These are phyloP conservation scores for Apium graveolens DNA, from an alignment of 129 eudicot species.

Conservation along the genomic window DNA sequence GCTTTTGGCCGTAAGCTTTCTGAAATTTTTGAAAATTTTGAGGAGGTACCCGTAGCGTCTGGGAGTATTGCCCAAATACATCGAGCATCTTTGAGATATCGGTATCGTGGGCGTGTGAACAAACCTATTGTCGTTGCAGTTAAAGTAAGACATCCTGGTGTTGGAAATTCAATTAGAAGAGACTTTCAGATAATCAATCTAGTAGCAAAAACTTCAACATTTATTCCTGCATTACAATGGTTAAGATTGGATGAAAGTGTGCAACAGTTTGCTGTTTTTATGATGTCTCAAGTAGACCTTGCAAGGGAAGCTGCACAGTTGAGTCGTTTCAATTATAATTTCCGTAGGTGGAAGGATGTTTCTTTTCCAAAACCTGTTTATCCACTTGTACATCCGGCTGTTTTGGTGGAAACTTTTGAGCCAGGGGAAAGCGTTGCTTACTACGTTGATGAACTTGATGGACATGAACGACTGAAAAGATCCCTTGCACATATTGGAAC, in stretches of 20 bases:
- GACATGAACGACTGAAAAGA: slow-evolving; percentile 65
- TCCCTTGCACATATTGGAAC: slow-evolving; percentile 95
- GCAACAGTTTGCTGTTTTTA: slow-evolving; percentile 87
- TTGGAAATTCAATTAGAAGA: slow-evolving; percentile 74
- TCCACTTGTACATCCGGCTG: slow-evolving; percentile 95
- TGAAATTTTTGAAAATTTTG: slow-evolving; percentile 82
- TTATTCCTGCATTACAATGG: slow-evolving; percentile 75
- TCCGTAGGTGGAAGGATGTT: slow-evolving; percentile 83
- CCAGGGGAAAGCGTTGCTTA: slow-evolving; percentile 86
- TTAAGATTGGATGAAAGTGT: slow-evolving; percentile 92
- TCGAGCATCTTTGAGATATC: slow-evolving; percentile 60
- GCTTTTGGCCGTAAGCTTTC: slow-evolving; percentile 82
- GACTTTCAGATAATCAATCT: slow-evolving; percentile 81
- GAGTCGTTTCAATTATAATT: slow-evolving; percentile 85
- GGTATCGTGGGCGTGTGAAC: slow-evolving; percentile 42
- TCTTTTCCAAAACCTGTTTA: slow-evolving; percentile 92
- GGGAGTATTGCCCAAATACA: slow-evolving; percentile 96
- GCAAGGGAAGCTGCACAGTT: slow-evolving; percentile 94
- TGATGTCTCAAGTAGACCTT: slow-evolving; percentile 99
- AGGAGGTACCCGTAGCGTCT: slow-evolving; percentile 84
- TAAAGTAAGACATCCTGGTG: slow-evolving; percentile 96
- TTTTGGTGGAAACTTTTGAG: slow-evolving; percentile 88
- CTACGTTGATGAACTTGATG: slow-evolving; percentile 77
- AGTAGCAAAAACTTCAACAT: slow-evolving; percentile 57
- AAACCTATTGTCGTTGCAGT: slow-evolving; percentile 89